phyloP scores from a whole-genome alignment of 176 grass and related monocot species.

The Oryza glumipatula region DNA sequence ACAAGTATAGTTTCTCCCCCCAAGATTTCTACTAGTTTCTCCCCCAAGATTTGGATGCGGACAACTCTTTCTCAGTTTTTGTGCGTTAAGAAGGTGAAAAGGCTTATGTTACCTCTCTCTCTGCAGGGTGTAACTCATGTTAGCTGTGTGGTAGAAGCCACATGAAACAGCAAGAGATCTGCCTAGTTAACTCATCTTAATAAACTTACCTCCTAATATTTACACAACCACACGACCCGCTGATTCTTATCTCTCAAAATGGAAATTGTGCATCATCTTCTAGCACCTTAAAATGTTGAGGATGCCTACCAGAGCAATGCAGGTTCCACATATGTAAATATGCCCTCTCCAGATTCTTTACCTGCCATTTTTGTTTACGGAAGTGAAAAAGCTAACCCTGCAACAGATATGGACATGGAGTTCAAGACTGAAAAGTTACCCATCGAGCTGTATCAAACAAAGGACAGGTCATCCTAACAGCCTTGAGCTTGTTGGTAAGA shows the following conservation, averaged over 20 bases:
- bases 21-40: background rate
- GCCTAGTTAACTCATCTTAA: conserved; percentile 9
- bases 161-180: background rate
- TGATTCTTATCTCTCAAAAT: conserved; percentile 37
- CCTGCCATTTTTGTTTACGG: conserved; percentile 54
- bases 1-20: background rate
- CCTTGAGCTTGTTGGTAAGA: conserved; percentile 69
- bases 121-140: background rate
- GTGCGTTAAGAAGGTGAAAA: conserved; percentile 11
- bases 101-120: conserved; percentile 17
- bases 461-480: conserved; percentile 66
- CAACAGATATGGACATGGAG: background rate
- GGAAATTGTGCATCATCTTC: conserved; percentile 63
- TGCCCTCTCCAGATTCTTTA: conserved; percentile 65
- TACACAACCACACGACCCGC: conserved; percentile 17
- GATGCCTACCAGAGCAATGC: conserved; percentile 55
- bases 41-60: background rate
- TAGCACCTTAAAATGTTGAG: conserved; percentile 72
- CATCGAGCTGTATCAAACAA: conserved; percentile 81
- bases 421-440: conserved; percentile 47
- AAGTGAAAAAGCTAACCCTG: background rate
- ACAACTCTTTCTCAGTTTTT: conserved; percentile 23
- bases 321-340: conserved; percentile 87
- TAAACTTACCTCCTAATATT: conserved; percentile 34
- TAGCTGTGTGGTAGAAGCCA: background rate